Evolutionary conservation across 768 basidiomycete species (phyloP).

Genomic region (Lenzites betulinus): DNA sequence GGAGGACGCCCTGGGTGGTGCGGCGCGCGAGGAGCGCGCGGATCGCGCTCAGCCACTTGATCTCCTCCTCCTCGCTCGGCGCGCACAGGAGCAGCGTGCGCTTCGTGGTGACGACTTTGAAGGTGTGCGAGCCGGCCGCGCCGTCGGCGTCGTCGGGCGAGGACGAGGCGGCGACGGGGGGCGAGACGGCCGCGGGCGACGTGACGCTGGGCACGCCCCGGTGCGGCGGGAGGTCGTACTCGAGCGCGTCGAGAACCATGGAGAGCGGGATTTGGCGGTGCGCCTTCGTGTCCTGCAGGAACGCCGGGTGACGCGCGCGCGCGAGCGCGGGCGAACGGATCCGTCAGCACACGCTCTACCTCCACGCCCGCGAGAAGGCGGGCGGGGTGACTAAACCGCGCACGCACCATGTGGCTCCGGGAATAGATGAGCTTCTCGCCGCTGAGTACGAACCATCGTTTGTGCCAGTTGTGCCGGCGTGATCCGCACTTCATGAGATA

Average conservation of each 20-base stretch:
- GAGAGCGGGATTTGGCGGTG: constrained; percentile 85
- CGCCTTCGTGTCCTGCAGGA: constrained; percentile 78
- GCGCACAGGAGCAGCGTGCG: constrained; percentile 88
- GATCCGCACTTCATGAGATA: constrained; percentile 97
- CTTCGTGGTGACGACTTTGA: constrained; percentile 97
- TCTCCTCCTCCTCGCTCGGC: constrained; percentile 96
- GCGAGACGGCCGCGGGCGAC: constrained; percentile 36
- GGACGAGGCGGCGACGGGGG: constrained; percentile 28
- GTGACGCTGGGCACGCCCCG: constrained; percentile 37
- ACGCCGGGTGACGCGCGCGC: constrained; percentile 9
- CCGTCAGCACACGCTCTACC: constrained; percentile 11
- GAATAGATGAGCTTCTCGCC: constrained; percentile 87
- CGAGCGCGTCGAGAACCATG: constrained; percentile 89
- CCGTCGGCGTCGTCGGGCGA: constrained; percentile 44
- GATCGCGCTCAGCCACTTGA: constrained; percentile 95
- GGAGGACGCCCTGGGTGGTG: constrained; percentile 36
- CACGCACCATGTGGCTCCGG: constrained; percentile 91
- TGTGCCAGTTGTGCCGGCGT: constrained; percentile 92
- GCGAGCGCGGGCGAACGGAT: constrained; percentile 6
- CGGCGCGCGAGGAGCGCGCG: constrained; percentile 86
- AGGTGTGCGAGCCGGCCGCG: constrained; percentile 59
- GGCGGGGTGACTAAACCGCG: constrained; percentile 18
- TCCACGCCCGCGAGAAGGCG: constrained; percentile 2
- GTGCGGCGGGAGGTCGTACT: constrained; percentile 68
- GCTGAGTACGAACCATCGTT: constrained; percentile 95